These are phyloP conservation scores for Nicotiana otophora DNA, from an alignment of 257 asterid genomes.

Conservation along the genomic window DNA sequence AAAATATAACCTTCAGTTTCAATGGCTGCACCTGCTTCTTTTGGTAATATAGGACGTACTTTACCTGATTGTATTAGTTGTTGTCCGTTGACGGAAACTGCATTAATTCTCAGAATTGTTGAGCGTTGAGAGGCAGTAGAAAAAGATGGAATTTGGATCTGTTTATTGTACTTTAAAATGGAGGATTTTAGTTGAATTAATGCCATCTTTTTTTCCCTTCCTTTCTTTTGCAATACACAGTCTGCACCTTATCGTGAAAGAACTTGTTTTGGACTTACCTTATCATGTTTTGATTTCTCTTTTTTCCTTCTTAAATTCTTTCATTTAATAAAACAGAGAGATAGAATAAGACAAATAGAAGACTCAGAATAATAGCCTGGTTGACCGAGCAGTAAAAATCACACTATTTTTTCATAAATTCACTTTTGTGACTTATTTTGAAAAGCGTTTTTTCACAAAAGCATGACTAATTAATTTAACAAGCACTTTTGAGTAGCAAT, in stretches of 20 bases:
- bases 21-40: constrained; percentile 64
- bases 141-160: constrained; percentile 20
- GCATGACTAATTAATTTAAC: too few relatives aligned
- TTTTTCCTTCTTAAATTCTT: neutral
- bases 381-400: too few relatives aligned
- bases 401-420: too few relatives aligned
- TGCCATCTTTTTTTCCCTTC: neutral
- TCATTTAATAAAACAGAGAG: too few relatives aligned
- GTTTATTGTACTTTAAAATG: constrained; percentile 22
- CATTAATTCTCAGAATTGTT: constrained; percentile 26
- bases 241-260: constrained; percentile 19
- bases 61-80: constrained; percentile 77
- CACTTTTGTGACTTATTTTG: too few relatives aligned
- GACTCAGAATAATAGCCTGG: too few relatives aligned
- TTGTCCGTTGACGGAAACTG: constrained; percentile 49
- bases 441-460: too few relatives aligned
- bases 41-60: constrained; percentile 56
- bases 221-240: neutral
- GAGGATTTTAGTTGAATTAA: constrained; percentile 46
- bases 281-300: neutral
- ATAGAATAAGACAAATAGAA: too few relatives aligned
- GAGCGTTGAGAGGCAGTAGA: constrained; percentile 32
- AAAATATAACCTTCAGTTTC: constrained; percentile 58
- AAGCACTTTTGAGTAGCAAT: too few relatives aligned
- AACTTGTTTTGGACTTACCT: neutral